Conservation (phyloP, 225 moss, liverwort and hornwort genomes). For the Anthoceros angustus region DNA sequence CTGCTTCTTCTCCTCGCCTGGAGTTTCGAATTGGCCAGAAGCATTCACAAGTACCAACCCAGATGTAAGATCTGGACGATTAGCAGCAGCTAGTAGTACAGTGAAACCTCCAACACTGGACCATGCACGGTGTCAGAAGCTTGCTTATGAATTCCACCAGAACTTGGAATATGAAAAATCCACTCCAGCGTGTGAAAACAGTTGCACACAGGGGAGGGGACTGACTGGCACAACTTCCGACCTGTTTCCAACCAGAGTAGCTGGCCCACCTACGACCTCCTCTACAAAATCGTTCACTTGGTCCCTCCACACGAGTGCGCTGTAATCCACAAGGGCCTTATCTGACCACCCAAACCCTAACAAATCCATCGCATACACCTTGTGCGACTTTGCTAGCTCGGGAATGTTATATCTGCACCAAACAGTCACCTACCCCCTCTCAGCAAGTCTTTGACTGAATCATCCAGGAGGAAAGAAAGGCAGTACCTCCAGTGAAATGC, state of each 20-base stretch:
- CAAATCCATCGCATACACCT: conserved; percentile 86
- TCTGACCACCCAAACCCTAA: conserved; percentile 84
- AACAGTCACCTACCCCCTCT: not conserved
- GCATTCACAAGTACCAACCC: conserved; percentile 67
- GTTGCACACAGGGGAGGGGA: not conserved
- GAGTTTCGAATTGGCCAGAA: conserved; percentile 69
- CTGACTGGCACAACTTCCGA: conserved; percentile 1
- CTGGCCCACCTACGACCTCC: conserved; percentile 68
- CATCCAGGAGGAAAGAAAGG: not conserved
- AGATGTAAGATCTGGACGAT: conserved; percentile 62
- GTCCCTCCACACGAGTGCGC: conserved; percentile 55
- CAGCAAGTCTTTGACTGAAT: not conserved
- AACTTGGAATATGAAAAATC: not conserved
- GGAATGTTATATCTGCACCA: conserved; percentile 66
- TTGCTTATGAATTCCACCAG: not conserved
- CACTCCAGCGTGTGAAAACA: not conserved
- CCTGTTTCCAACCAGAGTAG: conserved; percentile 87
- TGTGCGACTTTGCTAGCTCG: conserved; percentile 68
- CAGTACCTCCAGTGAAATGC: conserved; percentile 79
- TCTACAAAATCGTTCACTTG: conserved; percentile 76
- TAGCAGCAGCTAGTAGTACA: conserved; percentile 52
- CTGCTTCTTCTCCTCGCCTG: conserved; percentile 11
- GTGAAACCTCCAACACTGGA: conserved; percentile 84
- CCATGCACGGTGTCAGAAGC: not conserved
- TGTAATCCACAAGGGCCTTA: conserved; percentile 70